Percentiles rank a stretch among this genome's conserved stretches.
Conservation (phyloP, 331 rosid genomes). For the Pyracantha coccinea region DNA sequence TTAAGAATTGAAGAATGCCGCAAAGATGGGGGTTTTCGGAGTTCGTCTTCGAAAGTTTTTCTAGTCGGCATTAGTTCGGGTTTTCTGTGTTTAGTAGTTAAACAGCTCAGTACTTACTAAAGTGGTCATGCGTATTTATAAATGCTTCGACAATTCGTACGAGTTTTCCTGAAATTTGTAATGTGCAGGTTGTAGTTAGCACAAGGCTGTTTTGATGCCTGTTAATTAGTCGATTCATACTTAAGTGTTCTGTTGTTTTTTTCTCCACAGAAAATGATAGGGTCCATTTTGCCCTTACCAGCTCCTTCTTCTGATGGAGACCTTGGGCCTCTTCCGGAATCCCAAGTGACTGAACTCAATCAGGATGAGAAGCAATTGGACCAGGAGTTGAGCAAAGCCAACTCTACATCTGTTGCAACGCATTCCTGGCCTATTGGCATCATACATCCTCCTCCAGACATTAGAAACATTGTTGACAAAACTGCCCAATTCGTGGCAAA, state of each 20-base stretch:
- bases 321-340: conserved; percentile 53
- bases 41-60: background rate
- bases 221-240: background rate
- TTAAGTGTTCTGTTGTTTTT: too few relatives aligned
- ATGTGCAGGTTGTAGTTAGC: background rate
- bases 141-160: too few relatives aligned
- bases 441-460: conserved; percentile 84
- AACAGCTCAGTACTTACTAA: background rate
- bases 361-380: conserved; percentile 14
- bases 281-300: conserved; percentile 59
- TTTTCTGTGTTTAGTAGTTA: background rate
- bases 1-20: background rate
- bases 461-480: conserved; percentile 81
- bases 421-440: conserved; percentile 90
- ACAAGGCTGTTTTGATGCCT: background rate
- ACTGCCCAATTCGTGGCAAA: conserved; percentile 84
- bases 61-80: background rate
- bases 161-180: background rate
- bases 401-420: conserved; percentile 52
- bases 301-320: conserved; percentile 77
- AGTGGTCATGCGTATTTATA: background rate
- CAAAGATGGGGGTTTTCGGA: background rate
- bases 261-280: conserved; percentile 43
- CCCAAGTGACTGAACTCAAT: conserved; percentile 39
- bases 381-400: conserved; percentile 32